phyloP scores from a whole-genome alignment of 768 basidiomycete species.

The Rhodocollybia butyracea region DNA sequence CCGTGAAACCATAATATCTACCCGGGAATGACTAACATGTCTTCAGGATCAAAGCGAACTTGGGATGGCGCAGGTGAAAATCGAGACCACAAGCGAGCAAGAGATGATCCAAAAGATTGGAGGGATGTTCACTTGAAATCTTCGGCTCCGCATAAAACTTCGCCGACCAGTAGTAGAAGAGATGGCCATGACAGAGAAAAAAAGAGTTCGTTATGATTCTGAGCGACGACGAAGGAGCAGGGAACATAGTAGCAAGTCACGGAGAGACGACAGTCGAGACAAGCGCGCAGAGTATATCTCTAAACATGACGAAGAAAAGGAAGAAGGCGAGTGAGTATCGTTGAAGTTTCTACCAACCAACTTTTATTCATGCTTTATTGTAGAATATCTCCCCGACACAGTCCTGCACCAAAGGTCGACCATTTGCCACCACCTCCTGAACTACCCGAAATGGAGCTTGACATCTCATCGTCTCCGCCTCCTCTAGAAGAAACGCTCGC shows the following conservation, averaged over 20 bases:
- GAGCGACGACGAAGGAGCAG: slow-evolving; percentile 27
- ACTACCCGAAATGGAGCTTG: slow-evolving; percentile 50
- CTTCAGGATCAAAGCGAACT: slow-evolving; percentile 81
- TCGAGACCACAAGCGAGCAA: slow-evolving; percentile 47
- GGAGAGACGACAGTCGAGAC: slow-evolving; percentile 32
- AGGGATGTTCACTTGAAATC: slow-evolving; percentile 61
- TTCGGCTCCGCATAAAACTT: slow-evolving; percentile 29
- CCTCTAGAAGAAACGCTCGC: slow-evolving; percentile 64
- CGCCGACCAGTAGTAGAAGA: slow-evolving; percentile 26
- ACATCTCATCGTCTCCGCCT: slow-evolving; percentile 48
- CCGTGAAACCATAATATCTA: slow-evolving; percentile 13
- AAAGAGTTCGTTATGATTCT: slow-evolving; percentile 26
- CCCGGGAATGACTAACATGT: slow-evolving; percentile 68
- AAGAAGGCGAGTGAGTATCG: slow-evolving; percentile 93
- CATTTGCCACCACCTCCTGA: slow-evolving; percentile 28
- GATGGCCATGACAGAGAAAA: slow-evolving; percentile 34
- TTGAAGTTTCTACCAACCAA: slow-evolving; percentile 14
- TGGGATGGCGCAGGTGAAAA: slow-evolving; percentile 55
- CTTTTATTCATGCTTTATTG: slow-evolving; percentile 12
- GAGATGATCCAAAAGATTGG: slow-evolving; percentile 64
- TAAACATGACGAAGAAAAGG: slow-evolving; percentile 49
- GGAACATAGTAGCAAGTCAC: slow-evolving; percentile 23
- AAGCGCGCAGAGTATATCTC: slow-evolving; percentile 1
- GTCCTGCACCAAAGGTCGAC: slow-evolving; percentile 19
- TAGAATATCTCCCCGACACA: slow-evolving; percentile 67